Evolutionary conservation across 2,329 filamentous ascomycete species (phyloP).

Genomic region (Lizonia empirigonia): DNA sequence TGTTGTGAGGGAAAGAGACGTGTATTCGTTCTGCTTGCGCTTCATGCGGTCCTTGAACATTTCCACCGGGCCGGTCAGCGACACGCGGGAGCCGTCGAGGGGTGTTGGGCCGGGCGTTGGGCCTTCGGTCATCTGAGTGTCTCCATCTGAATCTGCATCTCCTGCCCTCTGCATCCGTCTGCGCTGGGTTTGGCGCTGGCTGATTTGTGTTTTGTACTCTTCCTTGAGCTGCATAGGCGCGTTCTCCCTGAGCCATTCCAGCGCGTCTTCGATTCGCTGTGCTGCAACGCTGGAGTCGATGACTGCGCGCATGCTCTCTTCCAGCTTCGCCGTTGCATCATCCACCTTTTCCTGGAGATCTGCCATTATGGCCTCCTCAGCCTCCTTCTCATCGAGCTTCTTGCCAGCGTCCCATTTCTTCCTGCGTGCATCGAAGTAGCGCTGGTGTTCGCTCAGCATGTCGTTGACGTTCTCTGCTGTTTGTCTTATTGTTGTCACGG

Average conservation of each 20-base stretch:
- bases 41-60: slow-evolving; percentile 48
- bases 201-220: slow-evolving; percentile 44
- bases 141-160: slow-evolving; percentile 43
- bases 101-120: slow-evolving; percentile 47
- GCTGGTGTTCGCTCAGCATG: slow-evolving; percentile 50
- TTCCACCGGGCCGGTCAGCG: slow-evolving; percentile 43
- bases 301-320: slow-evolving; percentile 61
- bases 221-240: slow-evolving; percentile 35
- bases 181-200: slow-evolving; percentile 42
- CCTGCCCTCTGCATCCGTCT: slow-evolving; percentile 13
- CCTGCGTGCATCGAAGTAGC: slow-evolving; percentile 44
- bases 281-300: slow-evolving; percentile 62
- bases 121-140: slow-evolving; percentile 44
- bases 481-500: slow-evolving; percentile 54
- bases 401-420: slow-evolving; percentile 45
- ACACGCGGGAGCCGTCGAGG: slow-evolving; percentile 41
- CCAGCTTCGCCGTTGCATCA: slow-evolving; percentile 60
- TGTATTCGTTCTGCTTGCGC: slow-evolving; percentile 53
- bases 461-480: slow-evolving; percentile 63
- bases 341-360: slow-evolving; percentile 54
- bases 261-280: slow-evolving; percentile 50
- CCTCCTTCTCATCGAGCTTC: slow-evolving; percentile 47
- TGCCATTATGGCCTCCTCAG: slow-evolving; percentile 48
- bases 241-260: slow-evolving; percentile 52
- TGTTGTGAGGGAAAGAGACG: slow-evolving; percentile 42